Evolutionary conservation across 225 moss, liverwort and hornwort genomes (phyloP).

Genomic region (Lunularia cruciata): DNA sequence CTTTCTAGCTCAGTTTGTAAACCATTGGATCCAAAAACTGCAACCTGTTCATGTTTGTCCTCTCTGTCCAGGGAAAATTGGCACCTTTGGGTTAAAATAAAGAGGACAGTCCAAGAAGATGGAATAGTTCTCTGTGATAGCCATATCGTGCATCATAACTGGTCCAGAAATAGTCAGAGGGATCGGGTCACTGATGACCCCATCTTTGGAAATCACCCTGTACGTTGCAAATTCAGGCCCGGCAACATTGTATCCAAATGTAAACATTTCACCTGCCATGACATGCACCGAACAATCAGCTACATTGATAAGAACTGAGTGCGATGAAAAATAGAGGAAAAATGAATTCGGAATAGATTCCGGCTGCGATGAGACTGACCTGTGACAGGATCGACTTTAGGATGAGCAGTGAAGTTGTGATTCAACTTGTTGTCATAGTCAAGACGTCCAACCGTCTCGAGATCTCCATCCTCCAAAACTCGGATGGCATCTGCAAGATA

Average conservation of each 20-base stretch:
- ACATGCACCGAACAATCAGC: no score
- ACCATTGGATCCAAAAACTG: no score
- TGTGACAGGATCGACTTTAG: conserved; percentile 71
- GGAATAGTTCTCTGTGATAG: conserved; percentile 74
- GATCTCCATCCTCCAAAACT: conserved; percentile 67
- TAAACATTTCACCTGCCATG: conserved; percentile 72
- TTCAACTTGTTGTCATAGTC: conserved; percentile 57
- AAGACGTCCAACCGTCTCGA: conserved; percentile 65
- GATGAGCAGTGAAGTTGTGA: conserved; percentile 70
- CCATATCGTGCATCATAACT: conserved; percentile 83
- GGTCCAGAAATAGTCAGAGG: conserved; percentile 53
- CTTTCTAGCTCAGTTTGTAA: no score
- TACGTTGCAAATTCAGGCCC: conserved; percentile 33
- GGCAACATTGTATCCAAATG: conserved; percentile 45
- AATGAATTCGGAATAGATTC: neutral
- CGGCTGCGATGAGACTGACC: conserved; percentile 21
- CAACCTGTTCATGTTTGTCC: no score
- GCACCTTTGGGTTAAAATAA: conserved; percentile 39
- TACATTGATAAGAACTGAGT: no score
- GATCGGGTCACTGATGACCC: conserved; percentile 57
- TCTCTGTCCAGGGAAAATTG: neutral
- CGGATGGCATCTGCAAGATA: conserved; percentile 53
- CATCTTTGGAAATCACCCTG: conserved; percentile 70
- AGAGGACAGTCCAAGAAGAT: conserved; percentile 65
- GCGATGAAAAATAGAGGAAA: no score